These are phyloP conservation scores for Primulina eburnea DNA, from an alignment of 257 asterid genomes.

Conservation along the genomic window DNA sequence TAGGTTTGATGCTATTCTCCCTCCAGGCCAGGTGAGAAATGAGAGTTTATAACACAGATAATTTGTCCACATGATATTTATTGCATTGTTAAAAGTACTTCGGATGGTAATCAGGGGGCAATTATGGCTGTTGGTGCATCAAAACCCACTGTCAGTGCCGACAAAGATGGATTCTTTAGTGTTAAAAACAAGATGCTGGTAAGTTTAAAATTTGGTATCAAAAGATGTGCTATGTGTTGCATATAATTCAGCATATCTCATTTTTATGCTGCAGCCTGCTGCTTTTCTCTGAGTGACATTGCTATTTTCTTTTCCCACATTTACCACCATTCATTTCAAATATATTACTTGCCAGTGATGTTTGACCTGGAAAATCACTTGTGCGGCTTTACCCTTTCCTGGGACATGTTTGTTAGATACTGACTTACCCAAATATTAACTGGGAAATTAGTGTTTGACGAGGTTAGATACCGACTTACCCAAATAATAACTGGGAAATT, in stretches of 20 bases:
- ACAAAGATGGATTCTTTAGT: constrained; percentile 70
- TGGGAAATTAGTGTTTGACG: not conserved
- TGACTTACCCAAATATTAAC: not conserved
- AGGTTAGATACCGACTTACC: not conserved
- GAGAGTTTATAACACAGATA: not conserved
- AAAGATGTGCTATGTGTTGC: not conserved
- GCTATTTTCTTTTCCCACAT: not conserved
- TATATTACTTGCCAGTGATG: not conserved
- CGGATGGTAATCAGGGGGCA: constrained; percentile 64
- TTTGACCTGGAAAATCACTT: not conserved
- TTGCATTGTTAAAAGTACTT: constrained; percentile 9
- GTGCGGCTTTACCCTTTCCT: not conserved
- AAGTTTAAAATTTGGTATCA: constrained; percentile 26
- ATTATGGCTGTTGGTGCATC: constrained; percentile 98
- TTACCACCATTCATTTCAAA: not conserved
- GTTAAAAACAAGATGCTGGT: constrained; percentile 82
- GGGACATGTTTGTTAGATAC: not conserved
- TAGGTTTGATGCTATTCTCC: constrained; percentile 91
- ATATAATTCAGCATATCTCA: not conserved
- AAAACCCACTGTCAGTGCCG: constrained; percentile 63
- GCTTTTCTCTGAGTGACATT: not conserved
- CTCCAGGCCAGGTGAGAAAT: constrained; percentile 80
- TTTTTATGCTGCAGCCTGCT: not conserved
- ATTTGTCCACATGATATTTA: not conserved
- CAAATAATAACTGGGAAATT: not conserved